Conservation (phyloP, 2,329 filamentous ascomycete genomes). For the Hypoxylon sp. region DNA sequence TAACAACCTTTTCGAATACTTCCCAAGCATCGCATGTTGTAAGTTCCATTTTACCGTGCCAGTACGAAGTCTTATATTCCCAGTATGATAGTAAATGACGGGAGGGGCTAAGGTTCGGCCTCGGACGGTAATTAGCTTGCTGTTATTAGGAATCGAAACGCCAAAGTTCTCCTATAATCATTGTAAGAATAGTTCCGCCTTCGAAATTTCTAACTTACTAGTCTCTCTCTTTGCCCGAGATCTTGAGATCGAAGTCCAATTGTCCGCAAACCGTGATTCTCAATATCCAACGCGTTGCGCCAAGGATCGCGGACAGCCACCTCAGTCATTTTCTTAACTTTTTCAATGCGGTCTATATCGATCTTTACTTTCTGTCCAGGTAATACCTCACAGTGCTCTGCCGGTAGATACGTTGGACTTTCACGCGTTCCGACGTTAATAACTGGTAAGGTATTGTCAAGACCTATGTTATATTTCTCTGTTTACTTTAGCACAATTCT, state of each 20-base stretch:
- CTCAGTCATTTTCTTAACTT: constrained; percentile 67
- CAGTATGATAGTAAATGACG: constrained; percentile 63
- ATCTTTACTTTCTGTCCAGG: constrained; percentile 68
- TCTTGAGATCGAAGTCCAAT: constrained; percentile 60
- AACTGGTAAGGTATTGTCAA: constrained; percentile 62
- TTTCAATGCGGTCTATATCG: constrained; percentile 67
- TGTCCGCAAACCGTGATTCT: constrained; percentile 62
- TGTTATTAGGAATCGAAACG: constrained; percentile 50
- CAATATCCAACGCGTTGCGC: constrained; percentile 70
- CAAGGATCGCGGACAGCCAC: constrained; percentile 71
- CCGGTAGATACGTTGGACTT: constrained; percentile 71
- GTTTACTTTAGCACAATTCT: constrained; percentile 26
- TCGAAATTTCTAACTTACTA: constrained; percentile 10
- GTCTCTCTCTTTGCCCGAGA: constrained; percentile 51
- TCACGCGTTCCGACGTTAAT: constrained; percentile 71
- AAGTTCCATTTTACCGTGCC: constrained; percentile 9
- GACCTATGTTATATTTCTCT: constrained; percentile 56
- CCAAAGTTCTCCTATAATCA: constrained; percentile 6
- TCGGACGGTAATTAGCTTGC: constrained; percentile 71
- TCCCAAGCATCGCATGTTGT: neutral
- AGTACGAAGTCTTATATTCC: too few relatives aligned
- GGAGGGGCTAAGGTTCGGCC: constrained; percentile 72
- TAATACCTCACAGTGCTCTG: constrained; percentile 69
- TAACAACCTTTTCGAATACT: neutral
- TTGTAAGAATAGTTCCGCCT: neutral